Evolutionary conservation across 2,329 filamentous ascomycete genomes (phyloP), one percentile per base, ranked within the genome.

Genomic region (Penicillium sp.): DNA sequence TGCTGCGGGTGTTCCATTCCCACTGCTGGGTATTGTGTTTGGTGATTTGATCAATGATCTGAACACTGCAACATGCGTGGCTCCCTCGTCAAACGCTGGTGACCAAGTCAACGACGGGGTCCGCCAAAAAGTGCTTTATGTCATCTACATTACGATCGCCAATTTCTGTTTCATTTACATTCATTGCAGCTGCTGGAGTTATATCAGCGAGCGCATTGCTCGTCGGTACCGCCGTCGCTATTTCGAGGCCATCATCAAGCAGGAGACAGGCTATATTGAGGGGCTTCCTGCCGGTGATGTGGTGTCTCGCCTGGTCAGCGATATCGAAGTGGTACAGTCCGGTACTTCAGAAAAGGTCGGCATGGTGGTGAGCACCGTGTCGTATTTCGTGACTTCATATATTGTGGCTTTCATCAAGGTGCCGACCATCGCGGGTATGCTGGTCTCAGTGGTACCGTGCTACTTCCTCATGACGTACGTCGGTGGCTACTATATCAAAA

Each of bases 261-360:
- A 83, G 54, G 78, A 82, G 39, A 71, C 77, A 1, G 64, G 74
- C n/a, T 83, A 77, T 54, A 81, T 82, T 53, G 79, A 83, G 50
- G 71, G 68, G 6, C 67, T 79, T 4, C 72, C 76, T 27, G 70
- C 77, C 0, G 80, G 79, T 8, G 76, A 83, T 57, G 74, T 83
- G 6, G 71, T 75, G 2, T 75, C 76, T 3, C 70, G 80, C 3
- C 70, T 85, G 32, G 78, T 80, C 48, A 70, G 71, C 35, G 80
- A 85, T 50, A 79, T 84, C 23, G 73, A 79, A 42, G 74, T 75
- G 1, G 75, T 85, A 31, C 80, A 82, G 54, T 71, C 74, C 0
- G 82, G 81, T 6, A 83, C 80, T 0, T 80, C 76, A 2, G 82
- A 84, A 59, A 85, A 85, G 57, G 80, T 83, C 10, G 80, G 80